Percentiles rank a stretch among this genome's conserved stretches.
These are phyloP conservation scores for Oidiodendron maius DNA, from an alignment of 495 filamentous ascomycete genomes.

Conservation along the genomic window DNA sequence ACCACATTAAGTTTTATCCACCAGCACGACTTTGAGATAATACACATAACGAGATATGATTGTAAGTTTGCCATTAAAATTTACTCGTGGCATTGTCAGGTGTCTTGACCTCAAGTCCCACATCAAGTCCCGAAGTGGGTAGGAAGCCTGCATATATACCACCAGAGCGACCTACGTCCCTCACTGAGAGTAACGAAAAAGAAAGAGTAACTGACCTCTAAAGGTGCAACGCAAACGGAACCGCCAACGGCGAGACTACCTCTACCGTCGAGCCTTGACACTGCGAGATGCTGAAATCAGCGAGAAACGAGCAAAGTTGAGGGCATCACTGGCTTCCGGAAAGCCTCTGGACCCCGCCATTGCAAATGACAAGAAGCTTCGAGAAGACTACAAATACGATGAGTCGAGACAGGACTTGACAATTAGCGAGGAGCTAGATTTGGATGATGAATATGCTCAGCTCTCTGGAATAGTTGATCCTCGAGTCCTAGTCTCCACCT, in stretches of 20 bases:
- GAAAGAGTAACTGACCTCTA: constrained; percentile 11
- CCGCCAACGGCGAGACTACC: constrained; percentile 86
- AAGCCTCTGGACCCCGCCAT: constrained; percentile 83
- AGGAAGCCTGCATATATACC: too few relatives aligned
- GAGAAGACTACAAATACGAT: constrained; percentile 90
- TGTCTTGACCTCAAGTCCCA: too few relatives aligned
- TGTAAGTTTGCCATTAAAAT: too few relatives aligned
- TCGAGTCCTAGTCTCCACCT: constrained; percentile 86
- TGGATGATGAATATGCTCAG: constrained; percentile 95
- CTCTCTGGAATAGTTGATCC: constrained; percentile 82
- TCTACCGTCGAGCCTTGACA: constrained; percentile 74
- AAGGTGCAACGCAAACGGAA: constrained; percentile 57
- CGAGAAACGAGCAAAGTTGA: constrained; percentile 81
- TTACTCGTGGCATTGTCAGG: too few relatives aligned
- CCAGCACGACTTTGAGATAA: too few relatives aligned
- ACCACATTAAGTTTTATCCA: too few relatives aligned
- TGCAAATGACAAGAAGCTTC: constrained; percentile 79
- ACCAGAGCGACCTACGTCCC: too few relatives aligned
- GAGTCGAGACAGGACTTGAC: constrained; percentile 61
- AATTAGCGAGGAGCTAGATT: constrained; percentile 57
- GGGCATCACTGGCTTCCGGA: constrained; percentile 70
- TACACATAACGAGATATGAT: too few relatives aligned
- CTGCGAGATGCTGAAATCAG: constrained; percentile 89
- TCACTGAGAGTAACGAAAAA: constrained; percentile 11
- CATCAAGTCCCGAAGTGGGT: too few relatives aligned